Percentiles rank a stretch among this genome's conserved stretches.
phyloP scores from a whole-genome alignment of 805 yeast genomes.

The Hanseniaspora lindneri region DNA sequence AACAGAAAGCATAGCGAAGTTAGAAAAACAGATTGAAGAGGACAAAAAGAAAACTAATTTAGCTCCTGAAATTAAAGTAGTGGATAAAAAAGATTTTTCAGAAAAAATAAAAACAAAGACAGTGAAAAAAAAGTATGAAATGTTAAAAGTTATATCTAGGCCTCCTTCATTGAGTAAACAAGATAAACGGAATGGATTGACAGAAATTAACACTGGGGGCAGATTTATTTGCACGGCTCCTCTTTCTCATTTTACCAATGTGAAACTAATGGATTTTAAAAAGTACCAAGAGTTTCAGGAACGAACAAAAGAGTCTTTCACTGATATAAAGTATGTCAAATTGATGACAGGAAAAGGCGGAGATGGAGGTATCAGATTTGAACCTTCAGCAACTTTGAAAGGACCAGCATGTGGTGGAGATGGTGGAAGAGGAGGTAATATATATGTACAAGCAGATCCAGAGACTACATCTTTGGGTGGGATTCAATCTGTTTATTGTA shows the following conservation, averaged over 20 bases:
- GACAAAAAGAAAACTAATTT: conserved; percentile 5
- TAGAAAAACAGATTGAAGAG: conserved; percentile 1
- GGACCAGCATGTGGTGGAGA: conserved; percentile 99
- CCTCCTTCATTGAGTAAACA: conserved; percentile 2
- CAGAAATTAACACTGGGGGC: conserved; percentile 1
- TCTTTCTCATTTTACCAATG: conserved; percentile 4
- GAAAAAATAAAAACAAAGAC: neutral
- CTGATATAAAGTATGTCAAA: conserved; percentile 56
- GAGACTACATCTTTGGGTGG: conserved; percentile 62
- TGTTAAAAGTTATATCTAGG: conserved; percentile 9
- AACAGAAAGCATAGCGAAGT: neutral
- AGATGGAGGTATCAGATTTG: conserved; percentile 72
- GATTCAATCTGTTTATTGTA: conserved; percentile 53
- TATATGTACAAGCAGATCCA: conserved; percentile 69
- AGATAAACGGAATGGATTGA: conserved; percentile 5
- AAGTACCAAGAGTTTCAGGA: conserved; percentile 10
- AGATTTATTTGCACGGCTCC: conserved; percentile 14
- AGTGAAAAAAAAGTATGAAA: conserved; percentile 9
- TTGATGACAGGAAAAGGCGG: conserved; percentile 79
- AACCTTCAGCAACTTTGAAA: conserved; percentile 72
- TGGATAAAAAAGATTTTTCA: neutral
- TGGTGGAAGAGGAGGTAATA: conserved; percentile 87
- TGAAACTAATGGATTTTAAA: neutral
- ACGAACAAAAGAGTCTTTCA: conserved; percentile 26
- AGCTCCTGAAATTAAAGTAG: conserved; percentile 1